Evolutionary conservation across 495 filamentous ascomycete genomes (phyloP), one percentile per base, ranked within the genome.

Genomic region (Pyrenopolyporus hunteri): DNA sequence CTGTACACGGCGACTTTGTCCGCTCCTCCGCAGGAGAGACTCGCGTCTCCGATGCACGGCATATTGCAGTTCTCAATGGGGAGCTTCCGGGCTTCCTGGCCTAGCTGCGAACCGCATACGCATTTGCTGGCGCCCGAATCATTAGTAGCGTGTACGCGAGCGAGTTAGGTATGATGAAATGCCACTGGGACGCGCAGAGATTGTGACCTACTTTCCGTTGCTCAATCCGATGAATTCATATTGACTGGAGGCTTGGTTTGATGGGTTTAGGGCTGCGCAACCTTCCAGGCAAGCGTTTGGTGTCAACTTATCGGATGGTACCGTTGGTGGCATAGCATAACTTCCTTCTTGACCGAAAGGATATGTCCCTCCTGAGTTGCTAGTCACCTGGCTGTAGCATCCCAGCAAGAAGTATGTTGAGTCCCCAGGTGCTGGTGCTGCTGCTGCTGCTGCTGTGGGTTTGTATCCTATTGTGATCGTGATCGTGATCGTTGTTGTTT

Each of bases 401-500:
- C 66, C 66, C 8, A 63, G 5, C 10, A 59, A 46, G 10, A 50
- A 42, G 43, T 56, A 66, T 25, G 25, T 37, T 16, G 55, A 55
- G 17, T 48, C 46, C 23, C 42, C 47, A 2, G 59, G 60, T 16
- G 51, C 13, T 25, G 46, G 4, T 29, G 4, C 26, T 29, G 5
- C 26, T 17, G 5, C 51, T 3, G 66, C 58, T 29, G 55, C 17
- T 23, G 46, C 17, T 1, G 59, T 50, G 20, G 66, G 66, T 14
- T 54, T 59, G 32, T 66, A 69, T 26, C 43, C 56, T 63, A 71
- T 44, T 7, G 57, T 64, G 1, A 66, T 69, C 1, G 66, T 67
- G 35, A 69, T 39, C 14, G 60, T 69, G 22, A 69, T 48, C 7
- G 54, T 69, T n/a, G 50, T 9, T 6, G 36, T 20, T n/a, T n/a